Percentiles rank a stretch among this genome's conserved stretches.
Evolutionary conservation across 192 early-diverging fungal species (phyloP).

Genomic region (Coemansia erecta): DNA sequence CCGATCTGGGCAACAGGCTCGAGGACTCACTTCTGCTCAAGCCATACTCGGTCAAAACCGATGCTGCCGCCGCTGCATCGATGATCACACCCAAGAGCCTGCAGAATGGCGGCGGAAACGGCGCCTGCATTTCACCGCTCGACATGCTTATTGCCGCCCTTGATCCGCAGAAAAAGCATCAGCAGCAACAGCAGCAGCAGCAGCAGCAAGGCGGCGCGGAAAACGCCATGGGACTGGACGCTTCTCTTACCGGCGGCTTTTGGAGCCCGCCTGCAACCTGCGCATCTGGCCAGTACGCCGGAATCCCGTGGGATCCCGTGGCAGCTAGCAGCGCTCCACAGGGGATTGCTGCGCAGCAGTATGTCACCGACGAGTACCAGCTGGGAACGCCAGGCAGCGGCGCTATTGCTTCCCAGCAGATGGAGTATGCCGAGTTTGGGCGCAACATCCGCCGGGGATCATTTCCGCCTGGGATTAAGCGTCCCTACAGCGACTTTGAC

Average conservation of each 20-base stretch:
- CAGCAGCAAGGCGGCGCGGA: conserved; percentile 1
- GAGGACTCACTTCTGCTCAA: conserved; percentile 43
- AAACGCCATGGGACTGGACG: not conserved
- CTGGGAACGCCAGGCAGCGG: conserved; percentile 13
- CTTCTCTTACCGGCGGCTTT: conserved; percentile 2
- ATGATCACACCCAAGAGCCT: conserved; percentile 39
- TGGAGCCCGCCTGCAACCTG: not conserved
- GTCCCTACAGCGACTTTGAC: conserved; percentile 44
- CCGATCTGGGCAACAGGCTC: not conserved
- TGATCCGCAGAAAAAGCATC: conserved; percentile 36
- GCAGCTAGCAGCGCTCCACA: not conserved
- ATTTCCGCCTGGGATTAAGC: conserved; percentile 37
- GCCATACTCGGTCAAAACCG: conserved; percentile 15
- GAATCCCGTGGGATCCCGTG: not conserved
- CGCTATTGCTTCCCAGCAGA: not conserved
- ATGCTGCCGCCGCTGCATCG: not conserved
- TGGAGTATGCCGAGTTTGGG: not conserved
- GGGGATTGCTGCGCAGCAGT: conserved; percentile 3
- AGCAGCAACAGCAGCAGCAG: too few species aligned
- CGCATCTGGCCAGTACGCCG: not conserved
- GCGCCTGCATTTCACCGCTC: conserved; percentile 31
- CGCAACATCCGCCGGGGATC: conserved; percentile 16
- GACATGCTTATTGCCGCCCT: conserved; percentile 52
- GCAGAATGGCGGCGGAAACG: conserved; percentile 12
- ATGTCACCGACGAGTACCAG: conserved; percentile 17